Evolutionary conservation across 495 filamentous ascomycete genomes (phyloP).

Genomic region (Penicillium ochrochloron): DNA sequence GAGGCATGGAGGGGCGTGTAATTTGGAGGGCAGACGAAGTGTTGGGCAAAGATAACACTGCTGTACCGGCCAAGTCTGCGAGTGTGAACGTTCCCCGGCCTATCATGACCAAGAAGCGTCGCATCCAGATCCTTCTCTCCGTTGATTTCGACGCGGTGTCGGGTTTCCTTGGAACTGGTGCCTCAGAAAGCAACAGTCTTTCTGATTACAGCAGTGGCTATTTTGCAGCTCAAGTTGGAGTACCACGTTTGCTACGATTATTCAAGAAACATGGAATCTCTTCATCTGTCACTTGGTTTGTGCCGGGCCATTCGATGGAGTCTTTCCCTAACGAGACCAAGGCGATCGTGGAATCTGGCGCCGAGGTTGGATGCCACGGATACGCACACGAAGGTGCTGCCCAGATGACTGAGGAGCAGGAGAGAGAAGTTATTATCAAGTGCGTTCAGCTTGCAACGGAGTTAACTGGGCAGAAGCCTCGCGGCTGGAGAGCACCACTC

Average conservation of each 20-base stretch:
- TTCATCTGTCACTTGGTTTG: constrained; percentile 64
- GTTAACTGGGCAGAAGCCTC: constrained; percentile 56
- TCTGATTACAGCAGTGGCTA: constrained; percentile 63
- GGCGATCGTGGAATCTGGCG: constrained; percentile 57
- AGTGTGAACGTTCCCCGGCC: constrained; percentile 29
- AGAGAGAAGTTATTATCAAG: constrained; percentile 57
- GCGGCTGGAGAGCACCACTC: constrained; percentile 61
- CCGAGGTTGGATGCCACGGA: constrained; percentile 65
- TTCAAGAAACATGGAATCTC: constrained; percentile 58
- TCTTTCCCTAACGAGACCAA: constrained; percentile 60
- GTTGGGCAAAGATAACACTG: neutral
- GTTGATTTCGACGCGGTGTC: constrained; percentile 66
- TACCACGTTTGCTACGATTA: constrained; percentile 61
- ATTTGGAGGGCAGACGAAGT: constrained; percentile 11
- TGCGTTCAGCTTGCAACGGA: constrained; percentile 56
- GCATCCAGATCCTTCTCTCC: constrained; percentile 58
- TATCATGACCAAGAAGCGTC: constrained; percentile 36
- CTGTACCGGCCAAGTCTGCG: neutral
- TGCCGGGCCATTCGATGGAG: constrained; percentile 66
- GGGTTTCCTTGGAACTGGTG: constrained; percentile 62
- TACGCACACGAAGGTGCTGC: constrained; percentile 63
- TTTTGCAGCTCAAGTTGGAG: constrained; percentile 63
- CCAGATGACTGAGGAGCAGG: constrained; percentile 61
- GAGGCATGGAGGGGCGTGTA: constrained; percentile 47
- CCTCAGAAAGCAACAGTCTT: constrained; percentile 31